Evolutionary conservation across 345 rosid species (phyloP).

Genomic region (Citrus hindsii): DNA sequence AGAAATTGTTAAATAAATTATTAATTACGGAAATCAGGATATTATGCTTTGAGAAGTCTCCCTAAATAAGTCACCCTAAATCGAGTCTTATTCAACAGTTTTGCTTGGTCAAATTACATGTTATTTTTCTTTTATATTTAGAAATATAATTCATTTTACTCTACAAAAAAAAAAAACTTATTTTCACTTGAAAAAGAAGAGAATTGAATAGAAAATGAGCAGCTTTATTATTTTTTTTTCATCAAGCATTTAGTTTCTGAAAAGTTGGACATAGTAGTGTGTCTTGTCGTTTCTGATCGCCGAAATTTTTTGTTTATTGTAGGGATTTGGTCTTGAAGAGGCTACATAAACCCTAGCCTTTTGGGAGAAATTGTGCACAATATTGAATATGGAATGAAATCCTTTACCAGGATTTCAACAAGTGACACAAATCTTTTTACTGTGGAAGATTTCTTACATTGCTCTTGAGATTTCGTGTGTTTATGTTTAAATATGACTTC

Average conservation of each 20-base stretch:
- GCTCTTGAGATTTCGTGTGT: not conserved
- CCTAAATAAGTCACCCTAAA: not conserved
- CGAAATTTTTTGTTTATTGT: not conserved
- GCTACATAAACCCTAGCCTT: not conserved
- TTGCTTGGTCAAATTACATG: not conserved
- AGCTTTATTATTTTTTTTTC: not conserved
- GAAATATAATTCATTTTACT: not conserved
- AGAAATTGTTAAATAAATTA: not conserved
- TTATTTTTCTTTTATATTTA: not conserved
- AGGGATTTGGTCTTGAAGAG: not conserved
- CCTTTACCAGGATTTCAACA: not conserved
- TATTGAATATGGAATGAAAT: not conserved
- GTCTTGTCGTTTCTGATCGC: not conserved
- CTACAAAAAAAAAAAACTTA: not conserved
- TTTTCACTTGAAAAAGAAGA: not conserved
- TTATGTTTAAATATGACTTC: not conserved
- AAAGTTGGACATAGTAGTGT: not conserved
- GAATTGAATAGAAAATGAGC: not conserved
- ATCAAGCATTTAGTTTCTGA: not conserved
- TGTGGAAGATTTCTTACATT: not conserved
- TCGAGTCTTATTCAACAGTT: not conserved
- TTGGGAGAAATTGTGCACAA: not conserved
- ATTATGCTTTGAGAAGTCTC: not conserved
- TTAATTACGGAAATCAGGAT: not conserved
- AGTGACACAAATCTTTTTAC: not conserved